Evolutionary conservation across 2,329 filamentous ascomycete species (phyloP).

Genomic region (Clarireedia paspali): DNA sequence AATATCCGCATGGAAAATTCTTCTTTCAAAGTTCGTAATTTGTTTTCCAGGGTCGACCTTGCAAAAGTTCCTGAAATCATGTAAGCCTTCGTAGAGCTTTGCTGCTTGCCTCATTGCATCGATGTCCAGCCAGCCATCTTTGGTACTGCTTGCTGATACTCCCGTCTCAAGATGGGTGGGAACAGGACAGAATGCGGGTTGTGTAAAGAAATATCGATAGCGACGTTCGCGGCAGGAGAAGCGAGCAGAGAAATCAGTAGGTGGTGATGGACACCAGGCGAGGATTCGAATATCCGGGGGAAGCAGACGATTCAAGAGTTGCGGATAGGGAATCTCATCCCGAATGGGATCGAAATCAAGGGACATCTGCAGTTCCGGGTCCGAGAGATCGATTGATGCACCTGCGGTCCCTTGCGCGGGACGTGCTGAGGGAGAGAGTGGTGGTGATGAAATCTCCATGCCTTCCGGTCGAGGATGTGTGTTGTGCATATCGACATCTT

Average conservation of each 20-base stretch:
- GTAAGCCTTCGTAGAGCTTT: slow-evolving; percentile 67
- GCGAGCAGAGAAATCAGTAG: slow-evolving; percentile 75
- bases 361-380: slow-evolving; percentile 25
- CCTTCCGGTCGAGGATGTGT: slow-evolving; percentile 20
- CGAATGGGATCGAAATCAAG: slow-evolving; percentile 56
- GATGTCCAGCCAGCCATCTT: slow-evolving; percentile 79
- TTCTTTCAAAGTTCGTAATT: slow-evolving; percentile 72
- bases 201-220: slow-evolving; percentile 97
- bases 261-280: slow-evolving; percentile 84
- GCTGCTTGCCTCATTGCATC: slow-evolving; percentile 79
- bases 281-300: slow-evolving; percentile 84
- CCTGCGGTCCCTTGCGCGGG: background rate
- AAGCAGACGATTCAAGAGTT: slow-evolving; percentile 77
- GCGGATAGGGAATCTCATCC: slow-evolving; percentile 79
- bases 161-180: slow-evolving; percentile 42
- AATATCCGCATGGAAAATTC: slow-evolving; percentile 74
- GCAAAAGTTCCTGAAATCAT: slow-evolving; percentile 97
- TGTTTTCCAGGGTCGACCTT: slow-evolving; percentile 88
- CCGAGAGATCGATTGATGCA: slow-evolving; percentile 3
- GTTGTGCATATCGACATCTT: slow-evolving; percentile 11
- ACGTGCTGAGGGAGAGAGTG: slow-evolving; percentile 17
- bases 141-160: slow-evolving; percentile 28
- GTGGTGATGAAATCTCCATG: slow-evolving; percentile 22
- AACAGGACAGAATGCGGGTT: slow-evolving; percentile 73
- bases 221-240: slow-evolving; percentile 88